phyloP scores from a whole-genome alignment of 352 stramenopile genomes.

The Aphanomyces astaci region DNA sequence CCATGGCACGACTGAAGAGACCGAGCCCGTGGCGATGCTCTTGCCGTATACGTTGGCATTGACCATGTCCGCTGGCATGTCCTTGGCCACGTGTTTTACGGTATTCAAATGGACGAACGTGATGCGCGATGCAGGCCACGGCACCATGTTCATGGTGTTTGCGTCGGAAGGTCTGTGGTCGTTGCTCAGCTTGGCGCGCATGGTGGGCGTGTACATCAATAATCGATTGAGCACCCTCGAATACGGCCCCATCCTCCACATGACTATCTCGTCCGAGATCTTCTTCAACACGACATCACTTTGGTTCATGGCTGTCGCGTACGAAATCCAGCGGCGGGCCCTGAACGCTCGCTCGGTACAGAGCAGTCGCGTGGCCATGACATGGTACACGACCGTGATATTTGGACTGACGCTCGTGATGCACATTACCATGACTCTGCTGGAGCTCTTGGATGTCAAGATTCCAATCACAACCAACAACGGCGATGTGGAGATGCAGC shows the following conservation, averaged over 20 bases:
- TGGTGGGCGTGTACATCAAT: background rate
- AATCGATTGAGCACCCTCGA: background rate
- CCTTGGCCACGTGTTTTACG: background rate
- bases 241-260: background rate
- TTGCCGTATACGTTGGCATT: constrained; percentile 3
- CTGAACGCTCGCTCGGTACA: background rate
- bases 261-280: background rate
- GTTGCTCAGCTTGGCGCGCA: background rate
- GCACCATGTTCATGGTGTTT: constrained; percentile 18
- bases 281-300: background rate
- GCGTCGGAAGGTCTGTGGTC: constrained; percentile 4
- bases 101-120: constrained; percentile 18
- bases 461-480: background rate
- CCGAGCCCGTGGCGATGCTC: constrained; percentile 1
- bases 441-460: background rate
- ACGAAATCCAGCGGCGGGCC: constrained; percentile 6
- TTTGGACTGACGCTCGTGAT: background rate
- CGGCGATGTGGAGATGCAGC: background rate
- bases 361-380: background rate
- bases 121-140: background rate
- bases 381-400: background rate
- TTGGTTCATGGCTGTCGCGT: background rate
- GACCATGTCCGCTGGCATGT: constrained; percentile 8
- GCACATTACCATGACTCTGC: background rate
- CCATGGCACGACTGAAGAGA: background rate